A percentile compares a stretch with the other conserved stretches of the same genome.
phyloP scores from a whole-genome alignment of 805 yeast species.

The Candida xyloterini region DNA sequence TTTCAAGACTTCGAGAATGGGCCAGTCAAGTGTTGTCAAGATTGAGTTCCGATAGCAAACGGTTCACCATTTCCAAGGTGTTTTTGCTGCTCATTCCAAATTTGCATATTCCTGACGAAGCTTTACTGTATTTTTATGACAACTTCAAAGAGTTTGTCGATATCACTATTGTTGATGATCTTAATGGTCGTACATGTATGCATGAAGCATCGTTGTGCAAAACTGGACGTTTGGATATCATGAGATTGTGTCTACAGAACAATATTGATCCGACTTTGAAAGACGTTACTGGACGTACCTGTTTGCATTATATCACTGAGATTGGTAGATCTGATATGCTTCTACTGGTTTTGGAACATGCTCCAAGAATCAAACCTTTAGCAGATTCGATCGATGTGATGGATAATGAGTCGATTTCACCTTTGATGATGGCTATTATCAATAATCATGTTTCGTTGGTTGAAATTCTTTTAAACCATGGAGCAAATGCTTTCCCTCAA shows the following conservation, averaged over 20 bases:
- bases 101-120: conserved; percentile 61
- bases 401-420: conserved; percentile 78
- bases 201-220: conserved; percentile 57
- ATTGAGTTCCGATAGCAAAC: conserved; percentile 39
- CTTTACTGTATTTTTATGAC: conserved; percentile 47
- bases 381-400: conserved; percentile 43
- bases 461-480: conserved; percentile 45
- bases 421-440: conserved; percentile 75
- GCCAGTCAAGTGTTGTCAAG: conserved; percentile 45
- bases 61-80: conserved; percentile 58
- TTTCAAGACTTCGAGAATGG: conserved; percentile 31
- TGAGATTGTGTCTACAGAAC: conserved; percentile 26
- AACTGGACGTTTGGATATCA: conserved; percentile 25
- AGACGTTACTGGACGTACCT: conserved; percentile 73
- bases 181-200: conserved; percentile 67
- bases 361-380: conserved; percentile 26
- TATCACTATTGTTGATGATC: conserved; percentile 63
- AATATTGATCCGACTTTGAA: conserved; percentile 34
- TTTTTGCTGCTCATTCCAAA: conserved; percentile 67
- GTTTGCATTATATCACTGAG: conserved; percentile 84
- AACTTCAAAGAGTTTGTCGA: conserved; percentile 56
- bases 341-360: conserved; percentile 32
- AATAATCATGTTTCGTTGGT: conserved; percentile 58
- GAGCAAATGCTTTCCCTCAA: conserved; percentile 46
- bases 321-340: conserved; percentile 47